These are phyloP conservation scores for Metschnikowia lunata DNA, from an alignment of 805 yeast genomes.

Conservation along the genomic window DNA sequence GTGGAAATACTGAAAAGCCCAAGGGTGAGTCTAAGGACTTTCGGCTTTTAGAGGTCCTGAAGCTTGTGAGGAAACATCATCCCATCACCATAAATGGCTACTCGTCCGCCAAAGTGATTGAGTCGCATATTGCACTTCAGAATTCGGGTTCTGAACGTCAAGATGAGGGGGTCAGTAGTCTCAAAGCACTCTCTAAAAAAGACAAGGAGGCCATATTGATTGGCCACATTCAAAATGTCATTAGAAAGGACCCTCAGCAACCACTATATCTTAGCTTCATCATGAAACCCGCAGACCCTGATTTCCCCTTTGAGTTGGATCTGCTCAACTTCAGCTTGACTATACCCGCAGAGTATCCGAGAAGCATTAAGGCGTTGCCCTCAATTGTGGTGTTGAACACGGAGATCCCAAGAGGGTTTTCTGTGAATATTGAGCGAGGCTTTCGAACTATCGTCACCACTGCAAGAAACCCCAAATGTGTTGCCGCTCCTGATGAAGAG, in stretches of 20 bases:
- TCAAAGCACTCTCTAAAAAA: constrained; percentile 8
- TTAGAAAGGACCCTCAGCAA: constrained; percentile 14
- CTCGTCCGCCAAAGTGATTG: constrained; percentile 15
- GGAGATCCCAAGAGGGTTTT: constrained; percentile 66
- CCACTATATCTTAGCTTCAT: constrained; percentile 41
- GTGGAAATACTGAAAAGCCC: constrained; percentile 3
- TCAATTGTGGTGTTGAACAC: constrained; percentile 54
- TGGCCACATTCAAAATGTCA: constrained; percentile 12
- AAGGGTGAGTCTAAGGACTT: constrained; percentile 15
- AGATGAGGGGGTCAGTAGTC: not conserved
- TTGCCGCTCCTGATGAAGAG: constrained; percentile 17
- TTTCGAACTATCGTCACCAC: constrained; percentile 43
- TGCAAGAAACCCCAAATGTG: constrained; percentile 13
- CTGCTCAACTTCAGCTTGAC: constrained; percentile 48
- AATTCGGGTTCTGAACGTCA: not conserved
- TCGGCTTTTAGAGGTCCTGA: constrained; percentile 29
- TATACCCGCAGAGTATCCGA: constrained; percentile 56
- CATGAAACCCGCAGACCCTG: constrained; percentile 62
- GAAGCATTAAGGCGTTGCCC: constrained; percentile 37
- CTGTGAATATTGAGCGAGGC: constrained; percentile 64
- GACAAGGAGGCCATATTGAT: constrained; percentile 9
- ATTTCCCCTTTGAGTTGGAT: constrained; percentile 63
- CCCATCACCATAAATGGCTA: constrained; percentile 39
- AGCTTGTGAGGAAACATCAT: constrained; percentile 25
- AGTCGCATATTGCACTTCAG: constrained; percentile 1